Evolutionary conservation across 768 basidiomycete species (phyloP).

Genomic region (Amanita molliuscula): DNA sequence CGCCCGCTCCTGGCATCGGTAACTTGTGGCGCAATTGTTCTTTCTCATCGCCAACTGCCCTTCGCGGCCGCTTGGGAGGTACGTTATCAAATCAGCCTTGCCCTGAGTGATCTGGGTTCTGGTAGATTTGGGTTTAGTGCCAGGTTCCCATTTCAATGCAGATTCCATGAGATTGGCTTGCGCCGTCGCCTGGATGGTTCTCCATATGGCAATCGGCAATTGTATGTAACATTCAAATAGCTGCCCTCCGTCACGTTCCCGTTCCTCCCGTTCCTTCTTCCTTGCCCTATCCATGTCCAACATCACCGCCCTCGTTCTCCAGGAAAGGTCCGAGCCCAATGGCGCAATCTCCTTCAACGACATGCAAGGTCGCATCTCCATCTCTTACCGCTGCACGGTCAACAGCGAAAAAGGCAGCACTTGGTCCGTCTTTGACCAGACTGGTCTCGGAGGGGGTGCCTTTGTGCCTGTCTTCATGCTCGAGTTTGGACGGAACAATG

Average conservation of each 20-base stretch:
- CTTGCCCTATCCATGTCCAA: constrained; percentile 29
- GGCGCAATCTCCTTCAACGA: constrained; percentile 51
- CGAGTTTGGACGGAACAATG: constrained; percentile 37
- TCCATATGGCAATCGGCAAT: constrained; percentile 7
- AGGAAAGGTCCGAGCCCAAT: constrained; percentile 48
- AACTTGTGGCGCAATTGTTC: neutral
- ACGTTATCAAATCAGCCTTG: neutral
- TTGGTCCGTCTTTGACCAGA: constrained; percentile 44
- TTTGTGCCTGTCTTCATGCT: constrained; percentile 33
- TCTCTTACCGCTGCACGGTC: constrained; percentile 38
- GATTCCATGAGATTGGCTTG: neutral
- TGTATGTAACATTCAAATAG: constrained; percentile 1
- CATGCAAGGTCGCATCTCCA: constrained; percentile 47
- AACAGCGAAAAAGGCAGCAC: constrained; percentile 29
- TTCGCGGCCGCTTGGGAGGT: neutral
- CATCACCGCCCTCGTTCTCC: constrained; percentile 52
- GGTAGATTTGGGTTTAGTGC: neutral
- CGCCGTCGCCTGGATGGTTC: neutral
- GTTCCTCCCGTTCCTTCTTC: neutral
- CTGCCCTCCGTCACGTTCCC: neutral
- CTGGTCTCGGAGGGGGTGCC: constrained; percentile 16
- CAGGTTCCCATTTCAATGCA: neutral
- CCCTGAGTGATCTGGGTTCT: neutral
- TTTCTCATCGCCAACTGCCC: neutral
- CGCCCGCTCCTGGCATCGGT: neutral